Base-by-base conservation (phyloP, 371 early-diverging fungal genomes). In the Rhizopus arrhizus region DNA sequence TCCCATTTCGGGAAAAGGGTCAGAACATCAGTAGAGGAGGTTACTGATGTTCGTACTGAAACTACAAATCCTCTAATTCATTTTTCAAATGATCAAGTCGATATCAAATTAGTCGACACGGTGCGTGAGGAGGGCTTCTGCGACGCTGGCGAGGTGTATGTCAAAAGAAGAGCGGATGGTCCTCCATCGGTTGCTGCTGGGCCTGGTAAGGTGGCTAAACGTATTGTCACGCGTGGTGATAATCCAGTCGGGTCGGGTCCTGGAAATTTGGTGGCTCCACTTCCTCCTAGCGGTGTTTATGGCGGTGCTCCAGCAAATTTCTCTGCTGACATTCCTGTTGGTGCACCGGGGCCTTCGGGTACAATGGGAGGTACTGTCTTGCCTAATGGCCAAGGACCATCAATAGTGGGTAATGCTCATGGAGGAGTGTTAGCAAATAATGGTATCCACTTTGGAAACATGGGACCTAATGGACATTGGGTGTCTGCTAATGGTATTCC, bases 1-100 rank as follows among this genome's bases (percentile, higher is more conserved):
- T 0, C 35, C 53, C 9, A 6, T 53, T 0, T 15, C 22, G 62
- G 57, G 62, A 62, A 62, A 62, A 62, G 56, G 31, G 9, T 16
- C 43, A 4, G 53, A 56, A 43, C 46, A 52, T 35, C 56, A 36
- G n/a, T 32, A 36, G 5, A 28, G 0, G 35, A 49, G 55, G 62
- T 41, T 2, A 35, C 22, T 41, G 43, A 7, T 49, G 55, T 35
- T 56, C 57, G 0, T 6, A 53, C 28, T 6, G 29, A 34, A 3
- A 55, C 22, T 36, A 0, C 22, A 50, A 51, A 56, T 42, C 52
- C 62, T 50, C 56, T 31, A 62, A n/a, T n/a, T n/a, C n/a, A n/a
- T n/a, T n/a, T n/a, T n/a, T 42, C 29, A 7, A 4, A 12, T 36
- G 36, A 8, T 2, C 13, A 5, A 10, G 58, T 33, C 32, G 13